A percentile compares a stretch with the other conserved stretches of the same genome.
Conservation (phyloP, 257 asterid genomes). For the Cinchona pubescens region DNA sequence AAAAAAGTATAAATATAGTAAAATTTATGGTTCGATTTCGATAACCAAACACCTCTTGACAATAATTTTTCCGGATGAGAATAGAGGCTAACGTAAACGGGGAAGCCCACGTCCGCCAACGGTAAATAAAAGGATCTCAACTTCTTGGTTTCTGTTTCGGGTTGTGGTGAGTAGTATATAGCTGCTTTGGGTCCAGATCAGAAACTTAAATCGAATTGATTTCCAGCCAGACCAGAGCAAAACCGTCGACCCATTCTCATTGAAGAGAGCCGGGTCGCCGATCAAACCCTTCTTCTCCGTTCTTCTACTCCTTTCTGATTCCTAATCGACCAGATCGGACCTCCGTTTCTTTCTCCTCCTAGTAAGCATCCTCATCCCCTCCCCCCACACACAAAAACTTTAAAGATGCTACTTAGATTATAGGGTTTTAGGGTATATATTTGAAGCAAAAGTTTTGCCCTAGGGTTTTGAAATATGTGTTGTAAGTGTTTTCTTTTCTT, state of each 20-base stretch:
- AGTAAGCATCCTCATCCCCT: conserved; percentile 6
- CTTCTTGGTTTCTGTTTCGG: neutral
- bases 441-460: conserved; percentile 12
- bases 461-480: conserved; percentile 33
- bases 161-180: neutral
- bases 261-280: conserved; percentile 13
- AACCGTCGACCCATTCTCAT: neutral
- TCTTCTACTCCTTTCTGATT: neutral
- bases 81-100: too few species aligned
- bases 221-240: too few species aligned
- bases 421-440: conserved; percentile 25
- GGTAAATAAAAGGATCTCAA: neutral
- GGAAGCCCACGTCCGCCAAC: too few species aligned
- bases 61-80: too few species aligned
- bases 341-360: neutral
- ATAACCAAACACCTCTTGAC: too few species aligned
- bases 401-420: conserved; percentile 24
- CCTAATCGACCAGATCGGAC: conserved; percentile 19
- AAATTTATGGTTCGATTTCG: too few species aligned
- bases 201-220: neutral
- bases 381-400: neutral
- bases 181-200: neutral
- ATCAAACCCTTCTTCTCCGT: conserved; percentile 19
- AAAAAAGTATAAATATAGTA: too few species aligned
- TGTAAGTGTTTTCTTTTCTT: neutral